These are phyloP conservation scores for Pugionium cornutum DNA, from an alignment of 345 rosid species.

Conservation along the genomic window DNA sequence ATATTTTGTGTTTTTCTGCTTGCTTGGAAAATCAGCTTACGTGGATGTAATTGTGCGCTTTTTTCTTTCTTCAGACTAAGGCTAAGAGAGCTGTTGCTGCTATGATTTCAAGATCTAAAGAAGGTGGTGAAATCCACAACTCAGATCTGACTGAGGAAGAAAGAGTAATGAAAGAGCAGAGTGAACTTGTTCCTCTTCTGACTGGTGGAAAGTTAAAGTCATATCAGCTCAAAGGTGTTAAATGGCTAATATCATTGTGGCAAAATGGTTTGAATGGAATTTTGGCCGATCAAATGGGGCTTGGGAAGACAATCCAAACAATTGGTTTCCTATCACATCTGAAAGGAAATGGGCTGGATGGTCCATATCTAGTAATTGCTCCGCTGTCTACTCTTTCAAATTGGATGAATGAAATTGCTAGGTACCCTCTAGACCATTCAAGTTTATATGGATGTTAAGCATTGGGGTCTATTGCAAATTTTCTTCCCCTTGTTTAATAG, in stretches of 20 bases:
- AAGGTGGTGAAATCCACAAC: conserved; percentile 48
- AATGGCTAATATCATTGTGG: conserved; percentile 96
- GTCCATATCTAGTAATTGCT: conserved; percentile 90
- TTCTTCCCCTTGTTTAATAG: conserved; percentile 40
- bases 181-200: conserved; percentile 76
- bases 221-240: conserved; percentile 94
- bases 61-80: conserved; percentile 49
- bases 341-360: conserved; percentile 81
- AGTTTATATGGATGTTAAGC: conserved; percentile 12
- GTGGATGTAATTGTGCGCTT: background rate
- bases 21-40: background rate
- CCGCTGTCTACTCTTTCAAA: conserved; percentile 97
- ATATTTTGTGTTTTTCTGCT: conserved; percentile 6
- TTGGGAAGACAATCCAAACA: conserved; percentile 96
- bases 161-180: conserved; percentile 71
- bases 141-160: conserved; percentile 69
- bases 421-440: conserved; percentile 44
- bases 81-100: conserved; percentile 94
- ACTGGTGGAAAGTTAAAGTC: conserved; percentile 89
- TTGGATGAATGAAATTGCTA: conserved; percentile 83
- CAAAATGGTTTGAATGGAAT: conserved; percentile 96
- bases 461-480: background rate
- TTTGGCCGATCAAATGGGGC: conserved; percentile 99
- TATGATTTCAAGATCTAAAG: conserved; percentile 79
- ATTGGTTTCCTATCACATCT: conserved; percentile 89